These are phyloP conservation scores for Pseudoperonospora humuli DNA, from an alignment of 352 stramenopile genomes.

Conservation along the genomic window DNA sequence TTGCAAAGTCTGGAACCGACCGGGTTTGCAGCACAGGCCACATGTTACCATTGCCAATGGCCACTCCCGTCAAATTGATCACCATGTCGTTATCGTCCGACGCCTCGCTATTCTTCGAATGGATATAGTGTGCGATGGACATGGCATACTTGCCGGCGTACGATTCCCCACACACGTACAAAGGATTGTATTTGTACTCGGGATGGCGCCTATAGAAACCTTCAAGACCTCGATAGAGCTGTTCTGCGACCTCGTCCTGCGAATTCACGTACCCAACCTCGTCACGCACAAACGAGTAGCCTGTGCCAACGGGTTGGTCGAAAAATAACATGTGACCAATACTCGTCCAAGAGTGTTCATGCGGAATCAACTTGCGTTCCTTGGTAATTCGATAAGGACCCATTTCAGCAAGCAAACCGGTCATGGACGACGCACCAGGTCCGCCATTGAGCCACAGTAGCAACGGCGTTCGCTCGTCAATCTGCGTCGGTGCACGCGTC, in stretches of 20 bases:
- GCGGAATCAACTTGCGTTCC: conserved; percentile 61
- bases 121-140: conserved; percentile 90
- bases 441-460: conserved; percentile 80
- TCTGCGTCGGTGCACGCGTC: conserved; percentile 34
- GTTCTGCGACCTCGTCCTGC: conserved; percentile 58
- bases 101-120: conserved; percentile 68
- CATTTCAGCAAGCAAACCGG: conserved; percentile 66
- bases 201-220: conserved; percentile 87
- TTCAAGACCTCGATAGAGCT: conserved; percentile 91
- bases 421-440: conserved; percentile 74
- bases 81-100: conserved; percentile 23
- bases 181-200: conserved; percentile 53
- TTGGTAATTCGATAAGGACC: conserved; percentile 63
- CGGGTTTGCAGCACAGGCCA: conserved; percentile 78
- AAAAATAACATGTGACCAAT: conserved; percentile 82
- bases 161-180: conserved; percentile 86
- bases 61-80: conserved; percentile 83
- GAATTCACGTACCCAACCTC: conserved; percentile 62
- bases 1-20: conserved; percentile 72
- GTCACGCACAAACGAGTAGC: conserved; percentile 66
- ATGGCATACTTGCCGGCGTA: conserved; percentile 97
- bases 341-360: conserved; percentile 63
- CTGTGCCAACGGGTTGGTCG: conserved; percentile 75
- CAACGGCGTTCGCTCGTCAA: conserved; percentile 45
- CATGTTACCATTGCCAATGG: conserved; percentile 87